Percentiles rank a stretch among this genome's conserved stretches.
These are phyloP conservation scores for Conticribra guillardii DNA, from an alignment of 108 stramenopile species.

Conservation along the genomic window DNA sequence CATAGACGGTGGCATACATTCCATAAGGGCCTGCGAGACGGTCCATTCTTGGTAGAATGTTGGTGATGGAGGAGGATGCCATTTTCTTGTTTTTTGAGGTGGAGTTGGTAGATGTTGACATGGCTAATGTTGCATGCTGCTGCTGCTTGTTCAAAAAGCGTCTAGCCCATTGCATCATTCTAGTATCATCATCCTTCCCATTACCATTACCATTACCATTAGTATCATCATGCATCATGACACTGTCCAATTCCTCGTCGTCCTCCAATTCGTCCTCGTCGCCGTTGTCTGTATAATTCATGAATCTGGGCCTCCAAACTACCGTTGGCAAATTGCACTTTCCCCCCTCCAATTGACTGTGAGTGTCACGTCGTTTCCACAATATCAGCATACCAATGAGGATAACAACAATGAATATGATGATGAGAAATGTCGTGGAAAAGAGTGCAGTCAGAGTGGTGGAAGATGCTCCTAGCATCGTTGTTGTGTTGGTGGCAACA, in stretches of 20 bases:
- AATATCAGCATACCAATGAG: no score
- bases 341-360: constrained; percentile 36
- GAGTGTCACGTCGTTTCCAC: constrained; percentile 21
- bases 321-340: constrained; percentile 72
- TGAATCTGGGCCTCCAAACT: constrained; percentile 74
- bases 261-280: constrained; percentile 17
- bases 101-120: neutral
- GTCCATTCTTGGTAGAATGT: constrained; percentile 88
- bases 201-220: no score
- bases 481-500: no score
- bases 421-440: no score
- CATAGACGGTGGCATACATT: constrained; percentile 95
- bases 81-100: constrained; percentile 65
- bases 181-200: constrained; percentile 21
- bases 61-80: constrained; percentile 74
- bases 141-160: constrained; percentile 5
- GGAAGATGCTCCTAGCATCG: no score
- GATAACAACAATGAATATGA: no score
- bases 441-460: no score
- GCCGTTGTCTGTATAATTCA: constrained; percentile 54
- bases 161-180: constrained; percentile 28
- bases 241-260: no score
- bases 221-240: no score
- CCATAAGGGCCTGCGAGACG: constrained; percentile 86
- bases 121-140: no score